phyloP scores from a whole-genome alignment of 129 eudicot species.

The Cynara cardunculus region DNA sequence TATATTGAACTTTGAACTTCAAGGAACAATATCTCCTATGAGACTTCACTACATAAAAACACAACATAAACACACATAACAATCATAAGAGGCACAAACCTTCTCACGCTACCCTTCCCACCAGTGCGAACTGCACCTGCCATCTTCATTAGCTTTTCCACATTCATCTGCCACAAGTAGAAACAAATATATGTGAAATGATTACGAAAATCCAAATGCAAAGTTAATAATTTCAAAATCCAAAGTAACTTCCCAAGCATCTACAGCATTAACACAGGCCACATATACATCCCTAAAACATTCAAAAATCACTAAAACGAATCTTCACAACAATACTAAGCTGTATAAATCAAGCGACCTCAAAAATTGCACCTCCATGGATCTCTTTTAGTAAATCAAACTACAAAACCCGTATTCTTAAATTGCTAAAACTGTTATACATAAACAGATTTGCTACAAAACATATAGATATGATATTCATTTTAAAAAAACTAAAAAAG shows the following conservation, averaged over 20 bases:
- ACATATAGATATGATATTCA: background rate
- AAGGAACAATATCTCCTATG: background rate
- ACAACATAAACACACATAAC: background rate
- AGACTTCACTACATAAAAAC: background rate
- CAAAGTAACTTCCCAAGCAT: background rate
- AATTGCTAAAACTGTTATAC: background rate
- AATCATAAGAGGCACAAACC: conserved; percentile 30
- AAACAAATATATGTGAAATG: background rate
- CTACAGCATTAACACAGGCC: background rate
- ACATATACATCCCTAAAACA: background rate
- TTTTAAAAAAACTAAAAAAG: background rate
- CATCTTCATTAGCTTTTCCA: conserved; percentile 71
- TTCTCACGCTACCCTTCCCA: conserved; percentile 52
- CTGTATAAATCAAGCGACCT: background rate
- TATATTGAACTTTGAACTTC: background rate
- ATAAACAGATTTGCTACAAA: background rate
- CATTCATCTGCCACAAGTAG: conserved; percentile 52
- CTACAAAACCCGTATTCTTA: background rate
- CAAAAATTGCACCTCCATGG: background rate
- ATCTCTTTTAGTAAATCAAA: background rate
- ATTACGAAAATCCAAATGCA: background rate
- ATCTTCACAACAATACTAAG: background rate
- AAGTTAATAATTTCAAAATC: background rate
- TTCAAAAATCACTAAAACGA: background rate
- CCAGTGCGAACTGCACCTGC: conserved; percentile 60